Evolutionary conservation across 208 protist species (phyloP), one percentile per base, ranked within the genome.

Genomic region (Kentomonas sorsogonicus): DNA sequence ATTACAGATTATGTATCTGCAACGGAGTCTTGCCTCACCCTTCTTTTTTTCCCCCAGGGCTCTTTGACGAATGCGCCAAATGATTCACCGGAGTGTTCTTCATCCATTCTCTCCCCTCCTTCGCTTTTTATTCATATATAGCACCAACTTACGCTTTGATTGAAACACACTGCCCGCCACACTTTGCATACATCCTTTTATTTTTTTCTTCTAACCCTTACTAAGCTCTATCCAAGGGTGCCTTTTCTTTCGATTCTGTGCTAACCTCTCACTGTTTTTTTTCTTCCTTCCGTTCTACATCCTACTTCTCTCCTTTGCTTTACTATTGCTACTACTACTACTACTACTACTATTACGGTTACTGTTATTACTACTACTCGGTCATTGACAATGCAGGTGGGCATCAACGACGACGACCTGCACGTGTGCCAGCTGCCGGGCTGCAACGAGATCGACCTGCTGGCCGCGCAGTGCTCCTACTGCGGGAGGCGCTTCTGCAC

Each of bases 401-500:
- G 86, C 16, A 43, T 91, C 23, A 68, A 80, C 53, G 89, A 95
- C 54, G 77, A 77, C 45, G 78, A 91, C 43, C 62, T 63, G 13
- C 74, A 84, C 25, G 56, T 81, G 40, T 95, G 89, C 56, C 70
- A 74, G 47, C 73, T 79, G 45, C 46, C 59, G 22, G 76, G 77
- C 41, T 95, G 89, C 66, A 76, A 65, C 0, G 60, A 90, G 53
- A 80, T 89, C 22, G 83, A 93, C 53, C 60, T 84, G 0, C 67
- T 95, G 45, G 58, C 86, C 18, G 69, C 79, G 1, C 67, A 60
- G 7, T 95, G 89, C 72, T 60, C 66, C 4, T 46, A 86, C 55
- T 95, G 89, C 62, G 67, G 72, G 36, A 81, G 67, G 56, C 64
- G 56, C 11, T 95, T 92, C 73, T 95, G 89, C 54, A 74, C 67